Evolutionary conservation across 768 basidiomycete genomes (phyloP), one percentile per base, ranked within the genome.

Genomic region (Agaricus subrufescens): DNA sequence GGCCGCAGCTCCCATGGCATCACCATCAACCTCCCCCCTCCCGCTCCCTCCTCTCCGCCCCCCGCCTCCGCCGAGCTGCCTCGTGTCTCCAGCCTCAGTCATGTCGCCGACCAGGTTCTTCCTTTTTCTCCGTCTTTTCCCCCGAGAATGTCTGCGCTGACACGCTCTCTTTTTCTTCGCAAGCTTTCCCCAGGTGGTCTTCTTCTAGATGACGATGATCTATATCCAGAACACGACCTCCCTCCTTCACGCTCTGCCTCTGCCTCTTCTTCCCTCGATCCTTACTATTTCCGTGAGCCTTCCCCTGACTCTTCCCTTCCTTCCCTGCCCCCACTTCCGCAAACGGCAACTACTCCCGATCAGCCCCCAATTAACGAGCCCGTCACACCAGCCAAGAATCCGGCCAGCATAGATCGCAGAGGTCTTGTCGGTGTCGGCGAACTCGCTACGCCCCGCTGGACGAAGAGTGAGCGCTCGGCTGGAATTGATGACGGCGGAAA

Each of bases 391-490:
- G 85, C 80, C 34, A 80, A 82, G 57, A 86, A 93, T 72, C 87
- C 89, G 23, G 83, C 89, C 23, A 68, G 74, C 61, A 93, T 94
- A 58, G 94, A 98, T 73, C 80, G 97, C 56, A 80, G 84, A 15
- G 89, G 85, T 38, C 83, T 98, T 40, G 84, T 98, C 52, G 97
- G 97, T 26, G 90, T 98, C 4, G 97, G 97, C 38, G 97, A 99
- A 71, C 82, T 98, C 31, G 77, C 94, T 19, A 99, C 97, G n/a
- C 97, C 97, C 47, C 83, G 94, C 58, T 99, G 94, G 95, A 80
- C 81, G 58, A 82, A 81, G 65, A 68, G 73, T 29, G 77, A 79
- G 47, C 70, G 57, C 14, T 46, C 57, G 5, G 62, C 58, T 50
- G 50, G 37, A 27, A 54, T 45, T 39, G 58, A 39, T 59, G 64